Evolutionary conservation across 495 filamentous ascomycete genomes (phyloP).

Genomic region (Parathielavia appendiculata): DNA sequence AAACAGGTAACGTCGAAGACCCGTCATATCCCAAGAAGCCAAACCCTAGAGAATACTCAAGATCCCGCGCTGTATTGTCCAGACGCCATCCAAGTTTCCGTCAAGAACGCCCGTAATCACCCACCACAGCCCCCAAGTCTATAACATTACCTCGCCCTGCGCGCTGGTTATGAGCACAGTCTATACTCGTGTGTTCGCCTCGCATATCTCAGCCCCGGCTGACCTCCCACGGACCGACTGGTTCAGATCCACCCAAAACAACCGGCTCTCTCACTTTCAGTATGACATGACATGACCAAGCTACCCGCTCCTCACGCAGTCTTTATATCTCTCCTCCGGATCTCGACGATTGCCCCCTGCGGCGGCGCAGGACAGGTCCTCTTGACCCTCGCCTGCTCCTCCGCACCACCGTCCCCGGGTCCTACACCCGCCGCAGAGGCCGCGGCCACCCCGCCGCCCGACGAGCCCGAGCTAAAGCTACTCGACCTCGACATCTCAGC

Average conservation of each 20-base stretch:
- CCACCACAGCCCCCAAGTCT: conserved; percentile 4
- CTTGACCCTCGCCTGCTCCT: conserved; percentile 21
- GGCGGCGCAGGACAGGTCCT: conserved; percentile 17
- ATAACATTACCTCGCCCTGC: conserved; percentile 7
- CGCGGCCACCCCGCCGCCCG: not conserved
- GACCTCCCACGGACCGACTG: too few relatives aligned
- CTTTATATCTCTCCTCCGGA: conserved; percentile 19
- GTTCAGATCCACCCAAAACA: not conserved
- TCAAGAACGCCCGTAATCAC: not conserved
- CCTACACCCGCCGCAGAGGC: not conserved
- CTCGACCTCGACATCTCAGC: conserved; percentile 46
- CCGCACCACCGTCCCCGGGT: not conserved
- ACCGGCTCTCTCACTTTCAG: too few relatives aligned
- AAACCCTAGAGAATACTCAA: too few relatives aligned
- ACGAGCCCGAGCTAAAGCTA: conserved; percentile 41
- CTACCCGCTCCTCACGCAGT: conserved; percentile 1
- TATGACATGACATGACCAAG: not conserved
- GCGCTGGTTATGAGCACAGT: not conserved
- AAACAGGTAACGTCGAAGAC: too few relatives aligned
- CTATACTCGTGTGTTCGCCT: conserved; percentile 1
- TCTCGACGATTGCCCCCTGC: conserved; percentile 8
- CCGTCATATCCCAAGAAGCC: too few relatives aligned
- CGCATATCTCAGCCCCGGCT: not conserved
- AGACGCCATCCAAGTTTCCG: not conserved
- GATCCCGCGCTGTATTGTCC: not conserved